phyloP scores from a whole-genome alignment of 176 grass and related monocot genomes.

The Puya raimondii region DNA sequence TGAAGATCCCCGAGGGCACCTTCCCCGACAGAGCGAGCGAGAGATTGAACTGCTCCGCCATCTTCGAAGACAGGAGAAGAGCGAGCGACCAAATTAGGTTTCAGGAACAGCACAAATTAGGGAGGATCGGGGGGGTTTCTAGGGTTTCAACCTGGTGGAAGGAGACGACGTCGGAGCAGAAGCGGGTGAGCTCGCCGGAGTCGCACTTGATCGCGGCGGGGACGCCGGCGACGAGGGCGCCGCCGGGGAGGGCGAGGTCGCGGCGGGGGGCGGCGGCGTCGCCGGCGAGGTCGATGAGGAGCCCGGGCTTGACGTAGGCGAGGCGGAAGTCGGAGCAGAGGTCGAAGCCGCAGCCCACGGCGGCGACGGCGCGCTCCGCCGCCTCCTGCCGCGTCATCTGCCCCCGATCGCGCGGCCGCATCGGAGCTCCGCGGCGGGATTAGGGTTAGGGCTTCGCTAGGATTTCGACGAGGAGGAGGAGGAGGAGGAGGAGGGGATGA shows the following conservation, averaged over 20 bases:
- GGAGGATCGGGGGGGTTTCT: neutral
- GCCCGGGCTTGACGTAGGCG: conserved; percentile 28
- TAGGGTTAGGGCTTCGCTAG: neutral
- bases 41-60: conserved; percentile 79
- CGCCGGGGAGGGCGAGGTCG: conserved; percentile 49
- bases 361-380: conserved; percentile 55
- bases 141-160: conserved; percentile 36
- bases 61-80: conserved; percentile 18
- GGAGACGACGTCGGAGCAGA: conserved; percentile 64
- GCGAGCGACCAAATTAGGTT: neutral
- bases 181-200: conserved; percentile 61
- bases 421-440: neutral
- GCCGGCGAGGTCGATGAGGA: conserved; percentile 35
- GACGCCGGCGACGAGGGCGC: conserved; percentile 33
- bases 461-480: neutral
- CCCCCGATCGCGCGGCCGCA: neutral
- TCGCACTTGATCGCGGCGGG: conserved; percentile 53
- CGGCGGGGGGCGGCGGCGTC: neutral
- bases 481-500: neutral
- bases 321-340: conserved; percentile 41
- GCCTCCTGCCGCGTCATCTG: conserved; percentile 40
- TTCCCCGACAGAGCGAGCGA: conserved; percentile 42
- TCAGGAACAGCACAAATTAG: neutral
- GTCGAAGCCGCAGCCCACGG: conserved; percentile 72
- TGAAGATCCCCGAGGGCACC: conserved; percentile 76